Conservation (phyloP, 768 basidiomycete genomes). For the Tephrocybe sp. region DNA sequence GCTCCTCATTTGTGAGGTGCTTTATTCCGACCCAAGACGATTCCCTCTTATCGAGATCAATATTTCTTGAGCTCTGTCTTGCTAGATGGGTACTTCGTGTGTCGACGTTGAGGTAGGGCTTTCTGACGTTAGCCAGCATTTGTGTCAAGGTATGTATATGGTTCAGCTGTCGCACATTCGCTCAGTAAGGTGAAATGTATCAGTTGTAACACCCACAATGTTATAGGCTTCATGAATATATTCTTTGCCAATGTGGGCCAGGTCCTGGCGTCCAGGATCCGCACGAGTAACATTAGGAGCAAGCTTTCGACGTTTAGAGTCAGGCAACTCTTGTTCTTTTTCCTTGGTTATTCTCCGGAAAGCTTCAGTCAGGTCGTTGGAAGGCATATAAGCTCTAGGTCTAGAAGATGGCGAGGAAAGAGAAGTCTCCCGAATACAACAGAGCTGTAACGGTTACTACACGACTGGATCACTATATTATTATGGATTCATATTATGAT, state of each 20-base stretch:
- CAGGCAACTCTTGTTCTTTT: constrained; percentile 40
- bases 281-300: constrained; percentile 26
- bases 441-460: too few relatives aligned
- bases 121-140: constrained; percentile 76
- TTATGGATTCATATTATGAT: too few relatives aligned
- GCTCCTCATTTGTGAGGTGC: constrained; percentile 83
- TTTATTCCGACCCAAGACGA: constrained; percentile 64
- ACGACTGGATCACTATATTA: too few relatives aligned
- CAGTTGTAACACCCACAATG: constrained; percentile 43
- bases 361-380: constrained; percentile 59
- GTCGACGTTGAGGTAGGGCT: constrained; percentile 85
- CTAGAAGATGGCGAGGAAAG: background rate
- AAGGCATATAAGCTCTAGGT: constrained; percentile 44
- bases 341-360: constrained; percentile 55
- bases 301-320: constrained; percentile 53
- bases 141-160: constrained; percentile 70
- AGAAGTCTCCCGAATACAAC: background rate
- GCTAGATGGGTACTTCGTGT: constrained; percentile 50
- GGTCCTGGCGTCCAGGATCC: constrained; percentile 36
- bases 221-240: constrained; percentile 77
- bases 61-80: constrained; percentile 49
- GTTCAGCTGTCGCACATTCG: constrained; percentile 53
- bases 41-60: constrained; percentile 52
- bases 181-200: constrained; percentile 1
- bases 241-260: constrained; percentile 52